A percentile compares a stretch with the other conserved stretches of the same genome.
Evolutionary conservation across 768 basidiomycete genomes (phyloP).

Genomic region (Calvatia gigantea): DNA sequence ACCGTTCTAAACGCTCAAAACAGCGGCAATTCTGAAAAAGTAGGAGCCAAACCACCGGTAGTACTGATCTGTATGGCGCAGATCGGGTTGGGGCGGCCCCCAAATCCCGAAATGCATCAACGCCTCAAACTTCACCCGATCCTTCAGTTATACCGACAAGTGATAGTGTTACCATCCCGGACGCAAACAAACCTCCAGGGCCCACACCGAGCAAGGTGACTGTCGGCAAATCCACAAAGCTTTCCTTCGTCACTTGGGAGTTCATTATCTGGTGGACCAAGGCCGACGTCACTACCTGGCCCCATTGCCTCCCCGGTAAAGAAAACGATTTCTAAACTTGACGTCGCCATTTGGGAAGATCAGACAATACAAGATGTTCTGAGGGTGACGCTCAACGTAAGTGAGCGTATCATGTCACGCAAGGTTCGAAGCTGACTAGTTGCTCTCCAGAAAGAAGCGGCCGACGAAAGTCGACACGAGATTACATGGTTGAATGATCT

Average conservation of each 20-base stretch:
- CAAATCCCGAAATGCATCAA: slow-evolving; percentile 43
- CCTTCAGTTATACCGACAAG: too few relatives aligned
- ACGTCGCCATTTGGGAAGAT: slow-evolving; percentile 68
- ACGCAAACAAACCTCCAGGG: slow-evolving; percentile 1
- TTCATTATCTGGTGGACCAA: slow-evolving; percentile 27
- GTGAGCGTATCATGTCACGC: slow-evolving; percentile 20
- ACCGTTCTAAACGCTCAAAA: slow-evolving; percentile 45
- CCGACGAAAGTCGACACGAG: slow-evolving; percentile 60
- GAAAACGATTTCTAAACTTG: slow-evolving; percentile 47
- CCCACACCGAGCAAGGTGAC: slow-evolving; percentile 20
- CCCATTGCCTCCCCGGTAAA: slow-evolving; percentile 32
- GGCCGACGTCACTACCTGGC: slow-evolving; percentile 27
- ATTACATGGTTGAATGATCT: slow-evolving; percentile 83
- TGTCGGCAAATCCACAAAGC: slow-evolving; percentile 28
- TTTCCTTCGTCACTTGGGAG: slow-evolving; percentile 34
- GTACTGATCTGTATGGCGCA: slow-evolving; percentile 27
- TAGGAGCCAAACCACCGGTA: slow-evolving; percentile 28
- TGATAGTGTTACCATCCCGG: slow-evolving; percentile 16
- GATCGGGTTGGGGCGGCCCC: slow-evolving; percentile 92
- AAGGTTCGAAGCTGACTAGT: background rate
- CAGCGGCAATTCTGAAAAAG: slow-evolving; percentile 84
- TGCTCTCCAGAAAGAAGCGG: slow-evolving; percentile 47
- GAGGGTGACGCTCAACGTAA: slow-evolving; percentile 76
- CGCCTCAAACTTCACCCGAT: too few relatives aligned
- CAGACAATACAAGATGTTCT: slow-evolving; percentile 65